A percentile compares a stretch with the other conserved stretches of the same genome.
Evolutionary conservation across 192 early-diverging fungal genomes (phyloP).

Genomic region (Mortierella antarctica): DNA sequence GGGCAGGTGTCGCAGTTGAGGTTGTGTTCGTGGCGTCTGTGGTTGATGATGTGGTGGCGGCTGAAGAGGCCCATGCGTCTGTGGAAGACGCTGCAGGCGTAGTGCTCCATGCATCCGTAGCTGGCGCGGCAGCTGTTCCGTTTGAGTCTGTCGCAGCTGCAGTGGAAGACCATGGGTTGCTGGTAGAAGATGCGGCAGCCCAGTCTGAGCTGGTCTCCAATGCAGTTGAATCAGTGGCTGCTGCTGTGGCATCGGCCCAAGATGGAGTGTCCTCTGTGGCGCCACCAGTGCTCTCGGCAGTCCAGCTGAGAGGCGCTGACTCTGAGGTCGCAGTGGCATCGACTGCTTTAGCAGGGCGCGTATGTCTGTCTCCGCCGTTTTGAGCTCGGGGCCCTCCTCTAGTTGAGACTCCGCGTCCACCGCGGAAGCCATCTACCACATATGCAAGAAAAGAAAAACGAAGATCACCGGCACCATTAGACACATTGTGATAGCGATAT

Average conservation of each 20-base stretch:
- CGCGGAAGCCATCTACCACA: conserved; percentile 66
- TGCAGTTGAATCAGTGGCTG: conserved; percentile 1
- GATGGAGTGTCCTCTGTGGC: conserved; percentile 43
- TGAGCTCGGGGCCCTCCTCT: conserved; percentile 51
- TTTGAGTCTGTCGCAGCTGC: conserved; percentile 5
- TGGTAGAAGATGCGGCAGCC: conserved; percentile 12
- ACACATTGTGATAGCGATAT: neutral
- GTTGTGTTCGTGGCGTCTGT: neutral
- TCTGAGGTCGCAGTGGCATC: conserved; percentile 1
- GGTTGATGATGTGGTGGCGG: neutral
- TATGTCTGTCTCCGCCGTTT: conserved; percentile 35
- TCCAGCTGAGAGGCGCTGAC: neutral
- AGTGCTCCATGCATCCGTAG: conserved; percentile 17
- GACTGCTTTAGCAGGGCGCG: conserved; percentile 34
- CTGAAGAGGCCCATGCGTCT: conserved; percentile 33
- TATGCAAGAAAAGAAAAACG: neutral
- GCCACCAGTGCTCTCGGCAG: conserved; percentile 23
- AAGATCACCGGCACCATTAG: neutral
- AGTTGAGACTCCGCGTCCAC: conserved; percentile 67
- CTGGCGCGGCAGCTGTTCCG: neutral
- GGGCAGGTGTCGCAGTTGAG: conserved; percentile 12
- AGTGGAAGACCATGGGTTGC: neutral
- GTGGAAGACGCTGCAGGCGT: neutral
- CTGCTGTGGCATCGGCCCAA: conserved; percentile 57
- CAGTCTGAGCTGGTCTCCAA: conserved; percentile 5